Evolutionary conservation across 106 monocot species (phyloP).

Genomic region (Dendrobium officinale): DNA sequence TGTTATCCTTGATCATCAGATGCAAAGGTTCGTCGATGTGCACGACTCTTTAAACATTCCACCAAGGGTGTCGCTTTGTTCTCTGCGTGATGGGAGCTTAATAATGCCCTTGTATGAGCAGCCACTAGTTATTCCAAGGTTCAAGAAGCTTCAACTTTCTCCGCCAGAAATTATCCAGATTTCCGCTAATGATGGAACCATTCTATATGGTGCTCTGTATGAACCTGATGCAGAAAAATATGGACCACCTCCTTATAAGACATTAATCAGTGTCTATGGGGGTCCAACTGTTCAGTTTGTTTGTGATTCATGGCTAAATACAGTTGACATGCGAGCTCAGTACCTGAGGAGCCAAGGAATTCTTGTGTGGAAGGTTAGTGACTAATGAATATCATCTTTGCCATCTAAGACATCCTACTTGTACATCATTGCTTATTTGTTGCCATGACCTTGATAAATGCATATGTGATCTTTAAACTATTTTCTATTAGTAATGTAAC

Average conservation of each 20-base stretch:
- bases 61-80: constrained; percentile 70
- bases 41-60: constrained; percentile 71
- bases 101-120: constrained; percentile 82
- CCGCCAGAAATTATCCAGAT: constrained; percentile 70
- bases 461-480: not conserved
- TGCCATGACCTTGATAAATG: not conserved
- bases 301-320: constrained; percentile 78
- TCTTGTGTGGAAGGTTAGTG: constrained; percentile 88
- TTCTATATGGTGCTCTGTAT: constrained; percentile 78
- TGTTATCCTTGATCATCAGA: constrained; percentile 86
- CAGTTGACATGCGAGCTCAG: constrained; percentile 97
- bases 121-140: constrained; percentile 34
- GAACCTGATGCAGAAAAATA: constrained; percentile 64
- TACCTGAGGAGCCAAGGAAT: constrained; percentile 82
- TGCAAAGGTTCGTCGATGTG: constrained; percentile 84
- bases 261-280: constrained; percentile 85
- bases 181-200: constrained; percentile 61
- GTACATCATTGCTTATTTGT: not conserved
- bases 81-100: constrained; percentile 64
- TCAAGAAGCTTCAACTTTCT: constrained; percentile 37
- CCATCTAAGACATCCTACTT: not conserved
- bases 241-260: constrained; percentile 94
- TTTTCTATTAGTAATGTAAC: not conserved
- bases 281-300: constrained; percentile 90
- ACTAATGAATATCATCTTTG: not conserved